Base-by-base conservation (phyloP, 108 stramenopile genomes). In the Skeletonema potamos region DNA sequence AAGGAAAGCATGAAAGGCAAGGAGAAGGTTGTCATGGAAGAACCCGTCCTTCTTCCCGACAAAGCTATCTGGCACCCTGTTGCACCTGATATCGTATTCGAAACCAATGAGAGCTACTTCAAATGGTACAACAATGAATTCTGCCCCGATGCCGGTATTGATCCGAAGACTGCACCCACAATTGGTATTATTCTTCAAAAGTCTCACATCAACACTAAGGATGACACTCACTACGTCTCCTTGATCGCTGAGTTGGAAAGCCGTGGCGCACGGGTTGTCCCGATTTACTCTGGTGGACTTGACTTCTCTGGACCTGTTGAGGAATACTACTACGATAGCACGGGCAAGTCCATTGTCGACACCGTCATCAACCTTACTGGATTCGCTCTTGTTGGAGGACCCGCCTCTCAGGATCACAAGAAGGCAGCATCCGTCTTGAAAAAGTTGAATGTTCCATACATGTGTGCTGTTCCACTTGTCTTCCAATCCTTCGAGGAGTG, bases 401-500 rank as follows among this genome's bases (percentile, higher is more conserved):
- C 97, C 10, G 97, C 97, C 2, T 94, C 94, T 17, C 97, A 98
- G 81, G 97, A 98, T 73, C 97, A 98, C 87, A 78, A 80, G 56
- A 98, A 98, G 94, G 97, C 97, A 26, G 92, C 96, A 58, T 64
- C 84, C 26, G 90, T 93, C 28, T 87, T 98, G 29, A 87, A 94
- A 74, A 82, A 84, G 68, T 78, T 98, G 70, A 92, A 96, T 72
- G 77, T 84, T 58, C 97, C 97, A 3, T 98, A 98, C 88, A 89
- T 98, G 89, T 98, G 97, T 70, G 95, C 97, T 10, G 97, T 98
- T 29, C 97, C 97, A 2, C 85, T 98, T 27, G 97, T 98, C 27
- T 98, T 98, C 94, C 97, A 98, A 77, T 96, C 95, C 17, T 98
- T 98, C 70, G 96, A 98, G 80, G 97, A 98, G 80, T 98, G 97